Conservation (phyloP, 805 yeast species). For the Wickerhamiella sergipiensis region DNA sequence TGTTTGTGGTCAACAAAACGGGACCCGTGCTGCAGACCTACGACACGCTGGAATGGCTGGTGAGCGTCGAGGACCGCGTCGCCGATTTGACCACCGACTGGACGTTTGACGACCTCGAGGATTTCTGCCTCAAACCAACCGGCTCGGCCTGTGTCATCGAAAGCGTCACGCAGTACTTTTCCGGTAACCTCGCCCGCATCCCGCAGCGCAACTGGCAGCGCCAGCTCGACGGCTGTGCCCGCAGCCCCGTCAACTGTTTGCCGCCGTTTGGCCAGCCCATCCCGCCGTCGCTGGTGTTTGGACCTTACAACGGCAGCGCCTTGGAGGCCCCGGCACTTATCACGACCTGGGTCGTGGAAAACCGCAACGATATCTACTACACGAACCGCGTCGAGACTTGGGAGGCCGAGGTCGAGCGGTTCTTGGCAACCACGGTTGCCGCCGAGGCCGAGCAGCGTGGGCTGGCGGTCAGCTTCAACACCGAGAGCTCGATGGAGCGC, state of each 20-base stretch:
- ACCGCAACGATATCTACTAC: conserved; percentile 26
- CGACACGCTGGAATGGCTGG: conserved; percentile 77
- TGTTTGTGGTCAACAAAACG: conserved; percentile 55
- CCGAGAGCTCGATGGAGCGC: conserved; percentile 72
- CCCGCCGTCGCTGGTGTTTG: conserved; percentile 57
- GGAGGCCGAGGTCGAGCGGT: conserved; percentile 56
- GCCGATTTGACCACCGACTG: conserved; percentile 21
- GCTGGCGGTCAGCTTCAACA: conserved; percentile 55
- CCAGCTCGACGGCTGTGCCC: conserved; percentile 46
- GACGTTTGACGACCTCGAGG: conserved; percentile 32
- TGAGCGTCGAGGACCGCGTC: conserved; percentile 53
- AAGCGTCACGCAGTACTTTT: conserved; percentile 79
- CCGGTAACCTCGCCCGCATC: conserved; percentile 40
- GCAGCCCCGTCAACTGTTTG: conserved; percentile 75
- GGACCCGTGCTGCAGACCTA: conserved; percentile 53
- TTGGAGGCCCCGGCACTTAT: conserved; percentile 59
- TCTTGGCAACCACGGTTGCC: conserved; percentile 31
- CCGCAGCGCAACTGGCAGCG: conserved; percentile 43
- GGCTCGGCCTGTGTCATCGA: conserved; percentile 72
- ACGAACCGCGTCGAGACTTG: conserved; percentile 32
- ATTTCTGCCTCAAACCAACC: conserved; percentile 68
- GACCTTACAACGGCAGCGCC: conserved; percentile 28
- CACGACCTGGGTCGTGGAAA: conserved; percentile 56
- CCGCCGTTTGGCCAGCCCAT: conserved; percentile 89
- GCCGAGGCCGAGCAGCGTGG: conserved; percentile 38